A percentile compares a stretch with the other conserved stretches of the same genome.
phyloP scores from a whole-genome alignment of 176 grass and related monocot species.

The Aechmea fasciata region DNA sequence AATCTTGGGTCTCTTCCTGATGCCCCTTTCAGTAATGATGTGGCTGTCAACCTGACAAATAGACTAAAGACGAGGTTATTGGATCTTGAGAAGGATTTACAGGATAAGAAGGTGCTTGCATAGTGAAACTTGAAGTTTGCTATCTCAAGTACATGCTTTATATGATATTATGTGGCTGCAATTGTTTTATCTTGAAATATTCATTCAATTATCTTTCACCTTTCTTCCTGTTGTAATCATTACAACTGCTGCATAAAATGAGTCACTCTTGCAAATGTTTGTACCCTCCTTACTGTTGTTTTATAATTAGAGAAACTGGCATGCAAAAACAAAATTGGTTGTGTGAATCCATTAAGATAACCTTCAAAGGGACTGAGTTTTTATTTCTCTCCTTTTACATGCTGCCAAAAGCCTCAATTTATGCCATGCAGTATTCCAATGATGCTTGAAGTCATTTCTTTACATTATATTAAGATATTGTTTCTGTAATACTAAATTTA shows the following conservation, averaged over 20 bases:
- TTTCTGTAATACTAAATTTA: slow-evolving; percentile 8
- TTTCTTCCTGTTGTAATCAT: too few species aligned
- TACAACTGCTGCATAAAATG: too few species aligned
- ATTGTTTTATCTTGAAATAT: too few species aligned
- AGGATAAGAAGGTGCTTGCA: slow-evolving; percentile 71
- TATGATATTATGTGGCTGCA: too few species aligned
- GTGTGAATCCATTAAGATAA: too few species aligned
- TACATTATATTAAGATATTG: background rate
- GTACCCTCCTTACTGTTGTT: too few species aligned
- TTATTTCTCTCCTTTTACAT: background rate
- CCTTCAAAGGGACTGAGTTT: background rate
- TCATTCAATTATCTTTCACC: too few species aligned
- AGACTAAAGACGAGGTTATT: slow-evolving; percentile 49
- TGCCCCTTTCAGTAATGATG: slow-evolving; percentile 59
- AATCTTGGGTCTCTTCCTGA: slow-evolving; percentile 72
- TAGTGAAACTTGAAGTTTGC: too few species aligned
- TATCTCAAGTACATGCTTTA: too few species aligned
- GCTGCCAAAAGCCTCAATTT: background rate
- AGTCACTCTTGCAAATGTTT: too few species aligned
- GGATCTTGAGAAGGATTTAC: slow-evolving; percentile 71
- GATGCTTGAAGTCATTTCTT: background rate
- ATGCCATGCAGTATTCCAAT: background rate
- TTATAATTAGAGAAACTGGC: background rate
- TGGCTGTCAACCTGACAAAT: slow-evolving; percentile 53
- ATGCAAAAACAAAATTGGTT: background rate